A percentile compares a stretch with the other conserved stretches of the same genome.
Conservation (phyloP, 768 basidiomycete species). For the Suillus spraguei region DNA sequence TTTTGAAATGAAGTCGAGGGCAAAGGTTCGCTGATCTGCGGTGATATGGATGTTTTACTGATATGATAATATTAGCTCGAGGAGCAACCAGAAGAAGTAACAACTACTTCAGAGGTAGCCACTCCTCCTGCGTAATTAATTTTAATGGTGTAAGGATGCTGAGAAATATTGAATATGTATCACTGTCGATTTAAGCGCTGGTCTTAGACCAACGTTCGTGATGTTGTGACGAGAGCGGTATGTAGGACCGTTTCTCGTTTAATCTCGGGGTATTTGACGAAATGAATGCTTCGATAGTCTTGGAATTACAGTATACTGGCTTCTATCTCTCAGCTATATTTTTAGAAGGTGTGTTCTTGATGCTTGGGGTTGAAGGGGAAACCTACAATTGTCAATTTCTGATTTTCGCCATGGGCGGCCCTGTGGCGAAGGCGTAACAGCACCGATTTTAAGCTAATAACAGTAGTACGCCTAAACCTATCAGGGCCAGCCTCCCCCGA, state of each 20-base stretch:
- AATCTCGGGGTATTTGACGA: not conserved
- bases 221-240: not conserved
- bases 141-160: not conserved
- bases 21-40: slow-evolving; percentile 32
- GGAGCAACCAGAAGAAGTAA: not conserved
- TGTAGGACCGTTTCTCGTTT: not conserved
- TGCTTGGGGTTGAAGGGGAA: not conserved
- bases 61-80: not conserved
- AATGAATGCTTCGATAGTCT: not conserved
- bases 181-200: not conserved
- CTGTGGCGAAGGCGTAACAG: no score
- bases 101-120: not conserved
- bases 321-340: slow-evolving; percentile 2
- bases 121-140: slow-evolving; percentile 3
- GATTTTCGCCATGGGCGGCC: not conserved
- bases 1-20: slow-evolving; percentile 69
- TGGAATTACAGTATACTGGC: not conserved
- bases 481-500: not conserved
- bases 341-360: not conserved
- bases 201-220: not conserved
- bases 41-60: not conserved
- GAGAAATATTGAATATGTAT: slow-evolving; percentile 1
- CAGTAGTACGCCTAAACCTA: not conserved
- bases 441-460: not conserved
- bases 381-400: not conserved